Evolutionary conservation across 108 stramenopile genomes (phyloP).

Genomic region (Mediolabrus comicus): DNA sequence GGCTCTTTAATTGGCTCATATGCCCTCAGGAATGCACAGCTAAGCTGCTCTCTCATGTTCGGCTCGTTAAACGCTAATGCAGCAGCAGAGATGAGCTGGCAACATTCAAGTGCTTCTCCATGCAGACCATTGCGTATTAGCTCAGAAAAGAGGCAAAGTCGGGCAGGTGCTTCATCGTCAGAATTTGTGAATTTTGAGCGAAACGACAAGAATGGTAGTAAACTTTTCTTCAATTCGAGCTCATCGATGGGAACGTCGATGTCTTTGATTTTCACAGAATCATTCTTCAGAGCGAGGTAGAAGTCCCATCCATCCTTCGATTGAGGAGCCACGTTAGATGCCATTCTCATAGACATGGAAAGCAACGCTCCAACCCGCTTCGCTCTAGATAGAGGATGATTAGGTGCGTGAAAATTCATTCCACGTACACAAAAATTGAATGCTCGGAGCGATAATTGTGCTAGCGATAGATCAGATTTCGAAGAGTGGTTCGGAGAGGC

Average conservation of each 20-base stretch:
- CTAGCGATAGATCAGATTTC: conserved; percentile 15
- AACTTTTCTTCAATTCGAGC: conserved; percentile 8
- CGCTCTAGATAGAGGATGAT: conserved; percentile 27
- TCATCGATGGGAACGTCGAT: conserved; percentile 9
- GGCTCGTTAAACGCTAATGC: conserved; percentile 29
- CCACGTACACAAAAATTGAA: conserved; percentile 27
- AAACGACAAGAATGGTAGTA: conserved; percentile 24
- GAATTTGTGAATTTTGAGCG: not conserved
- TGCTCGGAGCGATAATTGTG: conserved; percentile 35
- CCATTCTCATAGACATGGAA: conserved; percentile 1
- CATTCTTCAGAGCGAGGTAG: conserved; percentile 4
- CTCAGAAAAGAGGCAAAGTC: conserved; percentile 34
- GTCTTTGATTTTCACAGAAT: not conserved
- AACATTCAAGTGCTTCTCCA: conserved; percentile 31
- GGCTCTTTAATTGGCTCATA: conserved; percentile 1
- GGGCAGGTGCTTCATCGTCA: conserved; percentile 1
- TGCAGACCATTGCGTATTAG: conserved; percentile 27
- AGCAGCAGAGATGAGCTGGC: conserved; percentile 22
- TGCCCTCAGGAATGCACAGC: conserved; percentile 17
- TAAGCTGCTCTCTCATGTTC: conserved; percentile 18
- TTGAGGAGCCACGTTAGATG: conserved; percentile 11
- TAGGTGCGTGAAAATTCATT: conserved; percentile 12
- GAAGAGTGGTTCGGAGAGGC: conserved; percentile 6
- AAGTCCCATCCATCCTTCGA: conserved; percentile 35
- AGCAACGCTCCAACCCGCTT: conserved; percentile 25